Evolutionary conservation across 257 asterid species (phyloP).

Genomic region (Fraxinus cuspidata): DNA sequence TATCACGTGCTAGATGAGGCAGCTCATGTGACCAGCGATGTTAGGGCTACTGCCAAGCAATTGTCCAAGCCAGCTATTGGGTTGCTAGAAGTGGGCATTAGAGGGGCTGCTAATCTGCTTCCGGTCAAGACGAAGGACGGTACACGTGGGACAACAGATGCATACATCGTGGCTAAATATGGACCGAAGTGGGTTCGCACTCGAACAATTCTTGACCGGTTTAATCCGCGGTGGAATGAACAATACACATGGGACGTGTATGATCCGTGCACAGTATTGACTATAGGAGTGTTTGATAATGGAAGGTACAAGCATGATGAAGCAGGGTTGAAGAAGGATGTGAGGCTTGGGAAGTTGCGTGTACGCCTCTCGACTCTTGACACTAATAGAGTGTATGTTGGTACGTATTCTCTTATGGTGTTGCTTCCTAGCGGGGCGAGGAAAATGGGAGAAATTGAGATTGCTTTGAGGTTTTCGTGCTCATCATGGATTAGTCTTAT

Average conservation of each 20-base stretch:
- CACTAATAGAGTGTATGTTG: conserved; percentile 69
- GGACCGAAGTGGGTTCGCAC: conserved; percentile 97
- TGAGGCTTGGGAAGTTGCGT: conserved; percentile 75
- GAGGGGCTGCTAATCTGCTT: conserved; percentile 77
- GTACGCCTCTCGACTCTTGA: conserved; percentile 82
- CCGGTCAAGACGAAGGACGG: conserved; percentile 88
- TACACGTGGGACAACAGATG: conserved; percentile 81
- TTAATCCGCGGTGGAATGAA: conserved; percentile 88
- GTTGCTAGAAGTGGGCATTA: conserved; percentile 72
- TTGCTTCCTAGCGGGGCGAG: conserved; percentile 75
- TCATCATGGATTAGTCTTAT: conserved; percentile 80
- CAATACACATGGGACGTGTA: conserved; percentile 91
- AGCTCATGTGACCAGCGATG: conserved; percentile 88
- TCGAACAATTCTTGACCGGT: conserved; percentile 74
- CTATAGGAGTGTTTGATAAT: conserved; percentile 80
- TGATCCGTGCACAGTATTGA: conserved; percentile 87
- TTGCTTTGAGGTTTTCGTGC: conserved; percentile 73
- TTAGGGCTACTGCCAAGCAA: conserved; percentile 73
- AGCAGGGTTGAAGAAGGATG: conserved; percentile 51
- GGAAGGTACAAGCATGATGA: conserved; percentile 71
- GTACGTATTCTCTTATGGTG: conserved; percentile 62
- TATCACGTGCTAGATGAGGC: conserved; percentile 98
- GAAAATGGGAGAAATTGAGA: conserved; percentile 90
- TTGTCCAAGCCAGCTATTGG: conserved; percentile 79
- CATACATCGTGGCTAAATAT: conserved; percentile 81